Base-by-base conservation (phyloP, 2,329 filamentous ascomycete genomes). In the Calonectria henricotiae region DNA sequence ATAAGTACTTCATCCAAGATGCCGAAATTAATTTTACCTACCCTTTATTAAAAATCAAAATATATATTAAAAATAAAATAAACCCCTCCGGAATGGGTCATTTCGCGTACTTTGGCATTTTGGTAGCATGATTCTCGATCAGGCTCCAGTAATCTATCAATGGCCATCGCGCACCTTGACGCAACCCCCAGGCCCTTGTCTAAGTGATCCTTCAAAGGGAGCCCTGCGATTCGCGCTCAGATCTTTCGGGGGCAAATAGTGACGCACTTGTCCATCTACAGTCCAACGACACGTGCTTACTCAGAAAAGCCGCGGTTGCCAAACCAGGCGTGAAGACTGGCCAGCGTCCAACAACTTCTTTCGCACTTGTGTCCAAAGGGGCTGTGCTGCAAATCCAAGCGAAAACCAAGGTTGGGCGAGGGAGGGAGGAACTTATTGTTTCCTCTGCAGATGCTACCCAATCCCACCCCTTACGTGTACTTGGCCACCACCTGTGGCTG, bases 291-390 rank as follows among this genome's bases (percentile, higher is more conserved):
- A 58, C 51, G 51, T 58, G 51, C 51, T 58, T 39, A 27, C 37
- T 39, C 13, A 32, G 35, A 44, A 25, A 58, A 61, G 55, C 55
- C 55, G 55, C 55, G 55, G 55, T 44, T 44, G 55, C 55, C 55
- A 61, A 23, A 17, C 37, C 37, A 32, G 15, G 5, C 23, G 4
- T 44, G 23, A 44, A 20, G 44, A 43, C 17, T 20, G 15, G 39
- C 27, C 20, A 27, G 32, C 15, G 15, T 41, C n/a, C 43, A 23
- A 46, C 43, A 7, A 11, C 30, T 25, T 9, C 32, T 37, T 30
- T 58, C 51, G 51, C 51, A 15, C 13, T 58, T 37, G 20, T 58
- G 35, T 39, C 51, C 51, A 32, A 58, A n/a, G 55, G 47, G 55
- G 55, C 39, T 41, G 37, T 23, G 13, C 9, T 37, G 15, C 39